Conservation (phyloP, 1,284 basidiomycete species). For the Trametes sp. region DNA sequence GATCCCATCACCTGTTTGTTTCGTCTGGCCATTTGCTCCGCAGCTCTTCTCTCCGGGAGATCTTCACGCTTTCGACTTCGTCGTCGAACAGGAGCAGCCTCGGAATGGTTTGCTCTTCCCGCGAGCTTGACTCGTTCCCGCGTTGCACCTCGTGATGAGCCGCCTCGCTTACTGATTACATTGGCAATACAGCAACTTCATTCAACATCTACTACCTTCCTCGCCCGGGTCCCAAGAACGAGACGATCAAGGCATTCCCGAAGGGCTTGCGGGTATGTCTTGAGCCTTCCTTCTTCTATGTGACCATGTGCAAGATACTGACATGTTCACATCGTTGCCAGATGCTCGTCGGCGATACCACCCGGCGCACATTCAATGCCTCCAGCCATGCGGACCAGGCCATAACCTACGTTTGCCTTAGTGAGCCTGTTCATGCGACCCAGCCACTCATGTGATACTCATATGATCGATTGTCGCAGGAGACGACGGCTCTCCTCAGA, state of each 20-base stretch:
- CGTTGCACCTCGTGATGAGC: background rate
- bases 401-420: constrained; percentile 51
- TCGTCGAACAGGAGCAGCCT: background rate
- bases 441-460: background rate
- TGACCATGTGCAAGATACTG: background rate
- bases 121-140: background rate
- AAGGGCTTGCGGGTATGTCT: constrained; percentile 36
- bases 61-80: background rate
- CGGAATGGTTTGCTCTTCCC: constrained; percentile 13
- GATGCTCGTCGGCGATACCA: constrained; percentile 51
- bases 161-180: background rate
- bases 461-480: background rate
- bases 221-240: constrained; percentile 25
- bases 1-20: constrained; percentile 1
- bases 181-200: constrained; percentile 15
- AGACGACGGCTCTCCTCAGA: constrained; percentile 41
- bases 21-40: constrained; percentile 25
- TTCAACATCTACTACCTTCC: constrained; percentile 42
- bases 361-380: constrained; percentile 44
- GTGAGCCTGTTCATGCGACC: constrained; percentile 27
- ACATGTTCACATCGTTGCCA: constrained; percentile 24
- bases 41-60: background rate
- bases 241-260: constrained; percentile 38
- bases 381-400: constrained; percentile 48
- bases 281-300: background rate